These are phyloP conservation scores for Lenwebbia sp. DNA, from an alignment of 345 rosid species.

Conservation along the genomic window DNA sequence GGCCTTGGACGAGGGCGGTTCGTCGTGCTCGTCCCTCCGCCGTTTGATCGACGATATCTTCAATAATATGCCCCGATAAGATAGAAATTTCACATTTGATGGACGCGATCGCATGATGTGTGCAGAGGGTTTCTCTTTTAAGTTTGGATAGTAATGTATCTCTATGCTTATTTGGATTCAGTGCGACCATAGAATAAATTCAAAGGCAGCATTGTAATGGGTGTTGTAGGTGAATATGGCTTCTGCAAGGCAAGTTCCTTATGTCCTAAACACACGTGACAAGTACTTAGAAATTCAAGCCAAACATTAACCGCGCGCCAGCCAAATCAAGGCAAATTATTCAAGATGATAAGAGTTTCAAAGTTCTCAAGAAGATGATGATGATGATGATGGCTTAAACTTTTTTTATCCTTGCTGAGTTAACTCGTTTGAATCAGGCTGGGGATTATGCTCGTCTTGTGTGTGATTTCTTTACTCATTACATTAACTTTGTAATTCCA, in stretches of 20 bases:
- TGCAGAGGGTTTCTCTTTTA: neutral
- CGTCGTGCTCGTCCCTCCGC: slow-evolving; percentile 15
- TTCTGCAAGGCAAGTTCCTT: neutral
- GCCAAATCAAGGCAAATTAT: no score
- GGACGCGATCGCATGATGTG: neutral
- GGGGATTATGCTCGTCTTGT: no score
- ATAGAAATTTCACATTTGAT: neutral
- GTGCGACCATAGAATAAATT: neutral
- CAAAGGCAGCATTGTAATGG: neutral
- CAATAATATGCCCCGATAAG: neutral
- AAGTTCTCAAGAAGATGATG: no score
- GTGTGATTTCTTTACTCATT: no score
- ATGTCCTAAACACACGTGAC: no score
- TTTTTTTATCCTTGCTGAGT: no score
- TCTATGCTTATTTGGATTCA: neutral
- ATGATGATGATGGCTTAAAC: no score
- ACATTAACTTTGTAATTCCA: no score
- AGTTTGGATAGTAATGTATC: neutral
- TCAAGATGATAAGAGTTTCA: no score
- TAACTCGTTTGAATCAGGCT: no score
- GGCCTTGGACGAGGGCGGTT: slow-evolving; percentile 36
- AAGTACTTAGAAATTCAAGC: no score
- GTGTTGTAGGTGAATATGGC: neutral
- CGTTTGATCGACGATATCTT: slow-evolving; percentile 18
- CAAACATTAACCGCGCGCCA: no score